phyloP scores from a whole-genome alignment of 805 yeast species.

The Wickerhamiella cacticola region DNA sequence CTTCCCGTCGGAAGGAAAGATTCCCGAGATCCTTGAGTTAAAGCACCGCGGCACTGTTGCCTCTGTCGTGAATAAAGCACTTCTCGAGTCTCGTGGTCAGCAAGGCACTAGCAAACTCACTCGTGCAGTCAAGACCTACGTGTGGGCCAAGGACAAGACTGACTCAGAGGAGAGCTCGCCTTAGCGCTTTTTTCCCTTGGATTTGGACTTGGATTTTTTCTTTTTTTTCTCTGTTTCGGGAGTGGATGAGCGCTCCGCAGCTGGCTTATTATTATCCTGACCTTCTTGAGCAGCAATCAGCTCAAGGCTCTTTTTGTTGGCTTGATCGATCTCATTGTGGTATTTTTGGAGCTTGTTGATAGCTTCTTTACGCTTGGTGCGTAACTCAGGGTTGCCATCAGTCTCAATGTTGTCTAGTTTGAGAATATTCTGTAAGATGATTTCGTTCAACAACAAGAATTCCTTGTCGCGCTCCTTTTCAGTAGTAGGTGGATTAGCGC shows the following conservation, averaged over 20 bases:
- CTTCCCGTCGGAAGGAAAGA: slow-evolving; percentile 29
- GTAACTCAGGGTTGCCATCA: slow-evolving; percentile 25
- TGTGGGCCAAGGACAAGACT: slow-evolving; percentile 46
- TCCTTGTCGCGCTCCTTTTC: slow-evolving; percentile 23
- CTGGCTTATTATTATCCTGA: not conserved
- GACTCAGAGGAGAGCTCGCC: slow-evolving; percentile 15
- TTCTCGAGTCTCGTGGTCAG: slow-evolving; percentile 35
- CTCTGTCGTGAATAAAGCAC: slow-evolving; percentile 54
- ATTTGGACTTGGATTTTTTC: slow-evolving; percentile 9
- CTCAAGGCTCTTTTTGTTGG: slow-evolving; percentile 12
- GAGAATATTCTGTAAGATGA: slow-evolving; percentile 28
- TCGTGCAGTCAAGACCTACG: slow-evolving; percentile 48
- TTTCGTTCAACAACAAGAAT: slow-evolving; percentile 27
- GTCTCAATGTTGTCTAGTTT: slow-evolving; percentile 29
- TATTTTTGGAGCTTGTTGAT: slow-evolving; percentile 27
- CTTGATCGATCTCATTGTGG: slow-evolving; percentile 25
- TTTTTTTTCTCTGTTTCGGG: slow-evolving; percentile 8
- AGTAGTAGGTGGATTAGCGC: slow-evolving; percentile 20
- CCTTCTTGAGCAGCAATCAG: not conserved
- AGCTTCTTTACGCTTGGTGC: slow-evolving; percentile 26
- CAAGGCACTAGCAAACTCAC: slow-evolving; percentile 34
- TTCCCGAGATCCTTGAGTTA: slow-evolving; percentile 20
- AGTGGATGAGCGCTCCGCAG: not conserved
- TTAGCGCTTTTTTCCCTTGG: slow-evolving; percentile 13
- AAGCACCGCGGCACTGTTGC: slow-evolving; percentile 57